Percentiles rank a stretch among this genome's conserved stretches.
Conservation (phyloP, 805 yeast species). For the Sugiyamaella marilandica region DNA sequence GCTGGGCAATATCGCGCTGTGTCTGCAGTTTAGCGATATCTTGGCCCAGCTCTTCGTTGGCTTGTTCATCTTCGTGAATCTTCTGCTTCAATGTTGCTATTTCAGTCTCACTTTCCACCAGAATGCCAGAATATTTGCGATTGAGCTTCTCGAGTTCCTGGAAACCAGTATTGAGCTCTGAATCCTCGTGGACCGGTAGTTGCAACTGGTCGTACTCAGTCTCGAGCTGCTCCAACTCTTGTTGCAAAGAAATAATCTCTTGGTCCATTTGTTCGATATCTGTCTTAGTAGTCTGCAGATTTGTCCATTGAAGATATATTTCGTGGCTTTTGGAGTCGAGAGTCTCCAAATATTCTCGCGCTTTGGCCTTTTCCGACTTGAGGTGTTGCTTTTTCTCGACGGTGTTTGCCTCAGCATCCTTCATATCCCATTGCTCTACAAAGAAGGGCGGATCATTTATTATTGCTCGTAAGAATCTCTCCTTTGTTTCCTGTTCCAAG, state of each 20-base stretch:
- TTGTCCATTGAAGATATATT: constrained; percentile 22
- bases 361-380: constrained; percentile 27
- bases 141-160: constrained; percentile 31
- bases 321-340: constrained; percentile 21
- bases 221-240: constrained; percentile 17
- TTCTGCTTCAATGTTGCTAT: constrained; percentile 1
- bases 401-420: constrained; percentile 28
- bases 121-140: constrained; percentile 24
- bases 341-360: constrained; percentile 19
- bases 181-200: constrained; percentile 26
- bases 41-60: constrained; percentile 13
- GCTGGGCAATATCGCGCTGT: constrained; percentile 8
- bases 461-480: constrained; percentile 54
- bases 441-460: constrained; percentile 33
- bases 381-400: constrained; percentile 29
- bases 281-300: constrained; percentile 29
- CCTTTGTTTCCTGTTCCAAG: constrained; percentile 68
- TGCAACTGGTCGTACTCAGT: constrained; percentile 21
- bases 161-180: constrained; percentile 27
- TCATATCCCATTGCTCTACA: constrained; percentile 35
- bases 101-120: constrained; percentile 15
- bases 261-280: constrained; percentile 31
- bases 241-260: constrained; percentile 27
- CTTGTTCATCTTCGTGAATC: constrained; percentile 14
- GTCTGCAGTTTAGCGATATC: constrained; percentile 15